Evolutionary conservation across 2,329 filamentous ascomycete species (phyloP).

Genomic region (Aspergillus sp.): DNA sequence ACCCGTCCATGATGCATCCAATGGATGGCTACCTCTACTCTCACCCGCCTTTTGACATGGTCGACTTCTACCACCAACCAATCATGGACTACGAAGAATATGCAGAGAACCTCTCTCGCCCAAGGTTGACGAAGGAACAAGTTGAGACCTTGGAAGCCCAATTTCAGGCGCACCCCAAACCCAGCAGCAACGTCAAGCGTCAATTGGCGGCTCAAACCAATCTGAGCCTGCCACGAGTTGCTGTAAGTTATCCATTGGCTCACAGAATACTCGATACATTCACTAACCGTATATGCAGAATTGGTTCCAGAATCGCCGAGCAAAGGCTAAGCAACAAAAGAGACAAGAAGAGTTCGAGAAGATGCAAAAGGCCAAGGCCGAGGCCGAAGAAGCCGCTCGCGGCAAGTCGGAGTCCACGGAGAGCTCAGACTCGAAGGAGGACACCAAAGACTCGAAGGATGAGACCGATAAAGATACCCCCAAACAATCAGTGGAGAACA

Average conservation of each 20-base stretch:
- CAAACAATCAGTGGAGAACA: constrained; percentile 29
- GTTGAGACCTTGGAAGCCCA: constrained; percentile 53
- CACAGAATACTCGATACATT: constrained; percentile 7
- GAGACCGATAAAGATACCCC: constrained; percentile 30
- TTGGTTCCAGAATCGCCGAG: constrained; percentile 56
- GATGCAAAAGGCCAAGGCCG: constrained; percentile 44
- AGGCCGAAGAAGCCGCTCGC: constrained; percentile 39
- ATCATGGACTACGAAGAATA: constrained; percentile 51
- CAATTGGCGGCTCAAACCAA: constrained; percentile 53
- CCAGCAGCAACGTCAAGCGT: constrained; percentile 53
- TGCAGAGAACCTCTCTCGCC: constrained; percentile 51
- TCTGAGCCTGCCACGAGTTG: constrained; percentile 51
- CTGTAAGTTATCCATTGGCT: constrained; percentile 40
- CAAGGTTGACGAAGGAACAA: constrained; percentile 55
- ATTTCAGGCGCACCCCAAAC: constrained; percentile 54
- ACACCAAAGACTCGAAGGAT: constrained; percentile 23
- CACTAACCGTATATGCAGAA: constrained; percentile 40
- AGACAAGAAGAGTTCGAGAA: constrained; percentile 52
- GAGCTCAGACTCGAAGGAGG: constrained; percentile 27
- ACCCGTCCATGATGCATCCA: constrained; percentile 41
- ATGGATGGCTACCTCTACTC: constrained; percentile 43
- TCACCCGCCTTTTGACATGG: constrained; percentile 44
- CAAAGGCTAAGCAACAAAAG: constrained; percentile 55
- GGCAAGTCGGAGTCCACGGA: constrained; percentile 32
- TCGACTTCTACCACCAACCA: constrained; percentile 46